Evolutionary conservation across 495 filamentous ascomycete species (phyloP), one percentile per base, ranked within the genome.

Genomic region (Penicillium soppii): DNA sequence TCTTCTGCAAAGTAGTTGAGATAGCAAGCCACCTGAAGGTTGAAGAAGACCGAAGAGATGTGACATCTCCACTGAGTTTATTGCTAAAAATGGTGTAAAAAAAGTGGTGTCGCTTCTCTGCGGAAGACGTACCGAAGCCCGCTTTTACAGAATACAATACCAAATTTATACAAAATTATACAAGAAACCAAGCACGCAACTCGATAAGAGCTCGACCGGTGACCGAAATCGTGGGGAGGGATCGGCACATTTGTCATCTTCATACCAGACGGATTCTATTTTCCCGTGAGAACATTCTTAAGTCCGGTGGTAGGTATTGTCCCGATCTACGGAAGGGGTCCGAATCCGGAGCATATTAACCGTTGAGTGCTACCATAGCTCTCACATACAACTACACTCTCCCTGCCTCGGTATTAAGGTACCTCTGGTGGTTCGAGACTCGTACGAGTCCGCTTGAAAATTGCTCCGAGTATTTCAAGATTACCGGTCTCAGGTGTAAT

Each of bases 161-260:
- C 45, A 19, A 20, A 15, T 46, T 32, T 36, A 46, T 52, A 52
- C 32, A 33, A 41, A 21, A 53, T 4, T 12, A 19, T 8, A 12
- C 16, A 13, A 25, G 25, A 4, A 27, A 5, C 3, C 29, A 32
- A 49, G 35, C 46, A 49, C 46, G 46, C 36, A 49, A 49, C 23
- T 30, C 21, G 47, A 61, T 58, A 54, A 53, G 47, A 58, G 42
- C 32, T 42, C 43, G 50, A 43, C 59, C 67, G 65, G 66, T 71
- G 67, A 67, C 63, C 63, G 51, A 54, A 62, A 63, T 62, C 65
- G 65, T 68, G 67, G 71, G 51, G 68, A 59, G 61, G 47, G 69
- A 74, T 72, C 66, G 65, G 65, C 69, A 47, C 45, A 66, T 72
- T 74, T 72, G 68, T 71, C 70, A 73, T 70, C 59, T 49, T 57